These are phyloP conservation scores for Corymbia calophylla DNA, from an alignment of 441 rosid genomes.

Conservation along the genomic window DNA sequence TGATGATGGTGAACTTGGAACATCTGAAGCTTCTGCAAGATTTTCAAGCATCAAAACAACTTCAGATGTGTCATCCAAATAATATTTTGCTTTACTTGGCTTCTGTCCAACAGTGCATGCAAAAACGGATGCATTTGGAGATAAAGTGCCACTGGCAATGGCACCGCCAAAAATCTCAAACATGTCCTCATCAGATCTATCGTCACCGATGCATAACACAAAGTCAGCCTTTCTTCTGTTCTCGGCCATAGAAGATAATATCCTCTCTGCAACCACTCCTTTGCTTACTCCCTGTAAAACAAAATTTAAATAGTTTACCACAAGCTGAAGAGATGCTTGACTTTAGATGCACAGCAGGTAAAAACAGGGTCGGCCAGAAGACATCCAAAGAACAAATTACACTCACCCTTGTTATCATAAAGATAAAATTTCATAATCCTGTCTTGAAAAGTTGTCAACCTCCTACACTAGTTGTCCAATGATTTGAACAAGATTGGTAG, in stretches of 20 bases:
- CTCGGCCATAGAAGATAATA: slow-evolving; percentile 42
- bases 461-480: neutral
- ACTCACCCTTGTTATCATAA: neutral
- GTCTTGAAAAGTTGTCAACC: neutral
- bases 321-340: neutral
- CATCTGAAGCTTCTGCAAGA: slow-evolving; percentile 56
- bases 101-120: slow-evolving; percentile 94
- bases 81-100: slow-evolving; percentile 96
- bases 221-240: slow-evolving; percentile 43
- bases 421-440: neutral
- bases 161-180: slow-evolving; percentile 53
- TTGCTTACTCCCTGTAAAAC: slow-evolving; percentile 52
- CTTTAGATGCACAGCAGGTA: neutral
- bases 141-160: slow-evolving; percentile 24
- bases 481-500: neutral
- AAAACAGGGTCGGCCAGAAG: neutral
- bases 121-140: slow-evolving; percentile 34
- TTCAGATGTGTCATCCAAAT: slow-evolving; percentile 69
- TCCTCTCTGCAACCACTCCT: slow-evolving; percentile 55
- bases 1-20: slow-evolving; percentile 14
- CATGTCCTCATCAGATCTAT: slow-evolving; percentile 80
- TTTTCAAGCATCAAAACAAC: slow-evolving; percentile 52
- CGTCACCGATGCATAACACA: slow-evolving; percentile 67
- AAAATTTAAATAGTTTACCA: neutral
- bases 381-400: neutral